phyloP scores from a whole-genome alignment of 164 flowering plant species.

The Macadamia integrifolia region DNA sequence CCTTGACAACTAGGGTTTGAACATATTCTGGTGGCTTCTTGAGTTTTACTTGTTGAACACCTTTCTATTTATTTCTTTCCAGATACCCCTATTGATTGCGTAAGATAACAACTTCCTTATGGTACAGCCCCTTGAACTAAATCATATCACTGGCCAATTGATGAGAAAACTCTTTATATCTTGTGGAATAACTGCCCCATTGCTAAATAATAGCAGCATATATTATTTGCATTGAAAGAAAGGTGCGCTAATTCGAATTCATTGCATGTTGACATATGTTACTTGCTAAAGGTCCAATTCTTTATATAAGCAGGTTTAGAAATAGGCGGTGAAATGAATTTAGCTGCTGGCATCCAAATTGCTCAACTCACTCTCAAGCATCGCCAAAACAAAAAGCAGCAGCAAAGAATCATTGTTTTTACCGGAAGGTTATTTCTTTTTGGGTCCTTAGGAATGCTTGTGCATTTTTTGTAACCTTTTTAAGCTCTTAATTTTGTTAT shows the following conservation, averaged over 20 bases:
- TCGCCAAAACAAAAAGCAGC: constrained; percentile 94
- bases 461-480: neutral
- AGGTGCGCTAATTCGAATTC: neutral
- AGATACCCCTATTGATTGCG: too few relatives aligned
- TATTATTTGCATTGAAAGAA: too few relatives aligned
- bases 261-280: neutral
- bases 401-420: constrained; percentile 89
- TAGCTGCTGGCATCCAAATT: constrained; percentile 87
- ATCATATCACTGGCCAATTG: too few relatives aligned
- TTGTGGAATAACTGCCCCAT: too few relatives aligned
- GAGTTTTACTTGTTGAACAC: too few relatives aligned
- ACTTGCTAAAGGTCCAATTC: neutral
- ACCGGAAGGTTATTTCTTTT: constrained; percentile 70
- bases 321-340: constrained; percentile 88
- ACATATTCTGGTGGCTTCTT: too few relatives aligned
- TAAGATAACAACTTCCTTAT: too few relatives aligned
- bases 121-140: too few relatives aligned
- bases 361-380: constrained; percentile 96
- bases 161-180: too few relatives aligned
- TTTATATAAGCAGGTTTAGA: constrained; percentile 49
- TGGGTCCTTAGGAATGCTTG: neutral
- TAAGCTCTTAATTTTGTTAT: neutral
- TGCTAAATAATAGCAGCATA: too few relatives aligned
- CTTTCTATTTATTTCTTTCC: too few relatives aligned
- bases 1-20: too few relatives aligned